phyloP scores from a whole-genome alignment of 345 rosid species.

The Lagerstroemia speciosa region DNA sequence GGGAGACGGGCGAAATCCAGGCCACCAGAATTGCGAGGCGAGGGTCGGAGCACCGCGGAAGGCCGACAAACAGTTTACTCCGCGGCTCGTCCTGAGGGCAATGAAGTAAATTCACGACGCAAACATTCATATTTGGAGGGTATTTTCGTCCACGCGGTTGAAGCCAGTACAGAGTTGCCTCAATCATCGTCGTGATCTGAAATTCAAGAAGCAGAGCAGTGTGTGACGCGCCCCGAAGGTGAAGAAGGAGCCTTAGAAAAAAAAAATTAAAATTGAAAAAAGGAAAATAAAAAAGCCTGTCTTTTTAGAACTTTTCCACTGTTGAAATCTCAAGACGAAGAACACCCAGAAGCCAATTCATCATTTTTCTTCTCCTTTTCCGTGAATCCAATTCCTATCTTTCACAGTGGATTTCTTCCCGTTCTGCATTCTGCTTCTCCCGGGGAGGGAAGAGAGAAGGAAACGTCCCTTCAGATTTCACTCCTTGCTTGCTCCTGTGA shows the following conservation, averaged over 20 bases:
- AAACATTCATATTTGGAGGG: background rate
- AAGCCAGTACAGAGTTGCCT: background rate
- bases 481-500: background rate
- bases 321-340: slow-evolving; percentile 15
- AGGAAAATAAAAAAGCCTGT: background rate
- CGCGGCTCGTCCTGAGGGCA: slow-evolving; percentile 2
- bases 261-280: background rate
- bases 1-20: slow-evolving; percentile 2
- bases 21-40: slow-evolving; percentile 1
- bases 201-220: background rate
- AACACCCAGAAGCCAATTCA: background rate
- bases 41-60: too few relatives aligned
- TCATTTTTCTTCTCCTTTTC: background rate
- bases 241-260: background rate
- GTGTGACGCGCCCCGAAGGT: background rate
- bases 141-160: background rate
- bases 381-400: slow-evolving; percentile 34
- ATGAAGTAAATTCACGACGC: background rate
- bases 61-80: background rate
- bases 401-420: slow-evolving; percentile 27
- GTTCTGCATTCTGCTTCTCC: background rate
- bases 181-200: slow-evolving; percentile 10
- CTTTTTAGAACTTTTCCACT: slow-evolving; percentile 12
- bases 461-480: background rate
- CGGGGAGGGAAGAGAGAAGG: background rate